phyloP scores from a whole-genome alignment of 768 basidiomycete genomes.

The Strobilomyces confusus region DNA sequence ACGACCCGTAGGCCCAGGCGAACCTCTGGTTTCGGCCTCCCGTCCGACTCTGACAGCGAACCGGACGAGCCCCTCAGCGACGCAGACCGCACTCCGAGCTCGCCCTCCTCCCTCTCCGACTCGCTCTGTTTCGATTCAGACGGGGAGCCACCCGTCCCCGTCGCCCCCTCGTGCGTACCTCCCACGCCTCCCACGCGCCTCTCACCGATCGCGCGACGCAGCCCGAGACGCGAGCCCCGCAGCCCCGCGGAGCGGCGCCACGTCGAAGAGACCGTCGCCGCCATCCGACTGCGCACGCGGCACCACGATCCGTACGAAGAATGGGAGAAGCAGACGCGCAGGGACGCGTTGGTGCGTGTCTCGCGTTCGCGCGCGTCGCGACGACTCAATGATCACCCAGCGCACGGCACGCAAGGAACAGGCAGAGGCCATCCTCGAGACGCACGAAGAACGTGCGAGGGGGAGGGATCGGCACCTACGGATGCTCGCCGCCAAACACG shows the following conservation, averaged over 20 bases:
- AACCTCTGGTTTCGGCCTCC: slow-evolving; percentile 52
- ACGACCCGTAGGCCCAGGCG: slow-evolving; percentile 22
- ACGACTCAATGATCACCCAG: slow-evolving; percentile 18
- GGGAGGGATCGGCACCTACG: slow-evolving; percentile 18
- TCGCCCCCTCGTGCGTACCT: slow-evolving; percentile 34
- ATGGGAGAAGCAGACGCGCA: slow-evolving; percentile 45
- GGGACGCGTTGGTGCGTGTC: slow-evolving; percentile 42
- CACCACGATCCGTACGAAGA: slow-evolving; percentile 48
- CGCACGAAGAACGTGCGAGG: slow-evolving; percentile 11
- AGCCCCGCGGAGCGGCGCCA: slow-evolving; percentile 32
- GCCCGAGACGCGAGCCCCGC: slow-evolving; percentile 19
- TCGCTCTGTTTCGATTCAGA: slow-evolving; percentile 44
- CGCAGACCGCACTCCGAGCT: slow-evolving; percentile 29
- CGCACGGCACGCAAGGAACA: slow-evolving; percentile 37
- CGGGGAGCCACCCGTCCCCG: slow-evolving; percentile 32
- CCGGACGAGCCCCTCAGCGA: slow-evolving; percentile 35
- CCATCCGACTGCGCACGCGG: slow-evolving; percentile 40
- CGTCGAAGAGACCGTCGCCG: slow-evolving; percentile 44
- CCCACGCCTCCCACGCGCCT: background rate
- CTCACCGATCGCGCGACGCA: background rate
- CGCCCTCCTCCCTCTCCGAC: slow-evolving; percentile 36
- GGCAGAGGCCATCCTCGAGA: slow-evolving; percentile 16
- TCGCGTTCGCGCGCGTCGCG: background rate
- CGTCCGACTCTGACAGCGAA: slow-evolving; percentile 44
- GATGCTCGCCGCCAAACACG: slow-evolving; percentile 38